Evolutionary conservation across 129 eudicot genomes (phyloP).

Genomic region (Tagetes erecta): DNA sequence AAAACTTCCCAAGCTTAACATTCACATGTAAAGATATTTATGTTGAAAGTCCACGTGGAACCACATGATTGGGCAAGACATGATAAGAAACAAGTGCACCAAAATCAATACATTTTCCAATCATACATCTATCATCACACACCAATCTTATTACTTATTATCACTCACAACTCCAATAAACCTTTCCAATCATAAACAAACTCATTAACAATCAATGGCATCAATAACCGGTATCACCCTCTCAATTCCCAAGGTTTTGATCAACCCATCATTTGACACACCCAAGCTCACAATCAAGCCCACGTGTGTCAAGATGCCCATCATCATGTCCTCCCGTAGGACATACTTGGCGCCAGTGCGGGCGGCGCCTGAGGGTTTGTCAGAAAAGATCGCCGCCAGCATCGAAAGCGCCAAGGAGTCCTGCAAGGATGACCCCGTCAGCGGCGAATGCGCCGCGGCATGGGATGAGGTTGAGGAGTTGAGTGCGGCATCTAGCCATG

Average conservation of each 20-base stretch:
- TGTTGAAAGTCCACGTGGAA: conserved; percentile 35
- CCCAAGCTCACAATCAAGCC: conserved; percentile 23
- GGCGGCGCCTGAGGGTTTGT: conserved; percentile 61
- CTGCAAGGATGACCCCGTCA: conserved; percentile 64
- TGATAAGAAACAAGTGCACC: conserved; percentile 60
- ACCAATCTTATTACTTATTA: background rate
- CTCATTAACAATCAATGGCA: conserved; percentile 52
- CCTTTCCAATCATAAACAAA: background rate
- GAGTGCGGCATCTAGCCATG: conserved; percentile 91
- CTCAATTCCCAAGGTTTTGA: conserved; percentile 45
- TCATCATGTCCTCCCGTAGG: conserved; percentile 32
- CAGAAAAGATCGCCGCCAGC: conserved; percentile 76
- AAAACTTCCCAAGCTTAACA: background rate
- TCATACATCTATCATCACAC: conserved; percentile 36
- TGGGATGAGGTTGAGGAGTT: conserved; percentile 99
- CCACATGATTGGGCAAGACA: conserved; percentile 28
- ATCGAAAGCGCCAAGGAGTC: conserved; percentile 69
- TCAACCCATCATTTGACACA: conserved; percentile 43
- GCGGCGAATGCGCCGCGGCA: conserved; percentile 89
- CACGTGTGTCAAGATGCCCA: conserved; percentile 39
- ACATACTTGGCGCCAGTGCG: conserved; percentile 41
- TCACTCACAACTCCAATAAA: conserved; percentile 11
- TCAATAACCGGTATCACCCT: conserved; percentile 52
- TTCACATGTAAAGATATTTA: conserved; percentile 26
- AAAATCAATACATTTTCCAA: conserved; percentile 24